Conservation (phyloP, 2,329 filamentous ascomycete genomes). For the Colletotrichum orchidophilum region DNA sequence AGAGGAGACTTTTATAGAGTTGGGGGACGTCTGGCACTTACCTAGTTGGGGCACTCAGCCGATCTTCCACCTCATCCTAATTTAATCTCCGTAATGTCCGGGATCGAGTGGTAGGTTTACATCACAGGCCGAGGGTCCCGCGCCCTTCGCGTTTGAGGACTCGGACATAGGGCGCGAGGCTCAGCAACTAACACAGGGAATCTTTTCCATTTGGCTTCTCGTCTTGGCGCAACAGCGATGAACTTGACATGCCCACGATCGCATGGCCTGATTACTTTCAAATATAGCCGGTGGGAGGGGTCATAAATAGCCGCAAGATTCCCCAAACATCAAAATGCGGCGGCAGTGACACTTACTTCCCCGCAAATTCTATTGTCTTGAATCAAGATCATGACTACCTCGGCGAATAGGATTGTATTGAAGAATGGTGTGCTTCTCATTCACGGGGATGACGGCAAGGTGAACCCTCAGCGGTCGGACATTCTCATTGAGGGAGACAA, state of each 20-base stretch:
- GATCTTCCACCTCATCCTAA: background rate
- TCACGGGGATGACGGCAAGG: slow-evolving; percentile 8
- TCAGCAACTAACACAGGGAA: background rate
- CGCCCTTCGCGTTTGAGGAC: background rate
- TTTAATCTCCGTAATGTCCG: background rate
- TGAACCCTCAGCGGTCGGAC: background rate
- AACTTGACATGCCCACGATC: background rate
- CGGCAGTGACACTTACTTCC: background rate
- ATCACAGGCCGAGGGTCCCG: background rate
- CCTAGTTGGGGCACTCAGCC: background rate
- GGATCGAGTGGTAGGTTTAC: background rate
- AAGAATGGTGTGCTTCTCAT: slow-evolving; percentile 5
- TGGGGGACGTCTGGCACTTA: background rate
- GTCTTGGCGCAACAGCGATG: background rate
- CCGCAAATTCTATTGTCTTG: no score
- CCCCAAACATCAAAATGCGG: background rate
- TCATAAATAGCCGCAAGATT: background rate
- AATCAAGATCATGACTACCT: background rate
- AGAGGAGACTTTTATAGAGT: background rate
- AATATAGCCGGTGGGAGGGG: background rate
- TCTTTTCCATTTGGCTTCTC: background rate
- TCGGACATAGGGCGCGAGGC: background rate
- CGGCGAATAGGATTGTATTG: background rate
- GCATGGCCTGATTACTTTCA: background rate
- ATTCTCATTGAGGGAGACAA: background rate